Evolutionary conservation across 495 filamentous ascomycete genomes (phyloP), one percentile per base, ranked within the genome.

Genomic region (Lasiosphaeria hispida): DNA sequence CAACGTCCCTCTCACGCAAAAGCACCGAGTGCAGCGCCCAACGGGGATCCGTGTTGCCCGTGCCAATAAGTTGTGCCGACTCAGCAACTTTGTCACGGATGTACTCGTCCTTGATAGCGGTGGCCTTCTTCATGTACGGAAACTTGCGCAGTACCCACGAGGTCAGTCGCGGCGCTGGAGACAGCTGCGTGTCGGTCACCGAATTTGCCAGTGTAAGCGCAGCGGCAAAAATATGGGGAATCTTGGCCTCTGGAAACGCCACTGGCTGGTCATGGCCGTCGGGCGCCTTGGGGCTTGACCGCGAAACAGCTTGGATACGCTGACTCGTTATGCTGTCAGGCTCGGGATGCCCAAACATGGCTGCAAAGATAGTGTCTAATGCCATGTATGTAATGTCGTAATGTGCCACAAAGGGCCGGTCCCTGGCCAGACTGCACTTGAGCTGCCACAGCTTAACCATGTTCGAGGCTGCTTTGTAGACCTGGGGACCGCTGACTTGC

Each of bases 11-110:
- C 57, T 76, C 74, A 33, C 74, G 68, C 17, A 63, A 55, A 5
- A 78, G 38, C n/a, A 77, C 66, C 11, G 68, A 60, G 55, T 77
- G 68, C 44, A 77, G 63, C 7, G 71, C 75, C 6, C 45, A 72
- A 0, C 55, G 49, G 13, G 61, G 48, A 10, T 55, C 51, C 13
- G 18, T 17, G 57, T 67, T 56, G 10, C 47, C 55, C 7, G 38
- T 19, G 3, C 57, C 18, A 38, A 69, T 63, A 11, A 57, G 45
- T 2, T 9, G 19, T 5, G 70, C 23, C 7, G 57, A 50, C 11
- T 59, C 61, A 19, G 68, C 55, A 15, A 72, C 42, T 34, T 58
- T 59, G 52, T 57, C 52, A 11, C 43, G 60, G 59, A 72, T 65
- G 55, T 54, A 62, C 14, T 52, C 14, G 23, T 66, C 58, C 44